Percentiles rank a stretch among this genome's conserved stretches.
Evolutionary conservation across 2,329 filamentous ascomycete species (phyloP).

Genomic region (Lachnum nothofagi): DNA sequence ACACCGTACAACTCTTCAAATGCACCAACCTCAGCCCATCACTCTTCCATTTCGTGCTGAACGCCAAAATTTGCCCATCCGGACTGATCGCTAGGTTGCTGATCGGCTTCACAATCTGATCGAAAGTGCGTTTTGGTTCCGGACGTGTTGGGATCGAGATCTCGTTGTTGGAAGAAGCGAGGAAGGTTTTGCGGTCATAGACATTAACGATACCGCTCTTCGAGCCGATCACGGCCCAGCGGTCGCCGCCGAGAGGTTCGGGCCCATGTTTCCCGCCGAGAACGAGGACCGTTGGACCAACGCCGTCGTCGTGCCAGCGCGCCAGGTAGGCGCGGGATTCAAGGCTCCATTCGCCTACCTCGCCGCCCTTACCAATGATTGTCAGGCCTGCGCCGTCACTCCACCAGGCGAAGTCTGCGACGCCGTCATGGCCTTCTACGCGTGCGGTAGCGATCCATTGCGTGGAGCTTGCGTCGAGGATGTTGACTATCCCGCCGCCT

Average conservation of each 20-base stretch:
- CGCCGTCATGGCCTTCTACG: conserved; percentile 73
- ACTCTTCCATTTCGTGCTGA: conserved; percentile 81
- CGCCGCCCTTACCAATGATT: conserved; percentile 78
- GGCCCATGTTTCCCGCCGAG: conserved; percentile 65
- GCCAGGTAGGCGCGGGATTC: conserved; percentile 63
- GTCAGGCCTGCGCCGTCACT: conserved; percentile 73
- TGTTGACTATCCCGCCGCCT: conserved; percentile 81
- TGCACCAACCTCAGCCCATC: conserved; percentile 85
- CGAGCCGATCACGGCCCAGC: conserved; percentile 85
- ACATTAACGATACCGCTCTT: conserved; percentile 86
- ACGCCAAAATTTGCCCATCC: conserved; percentile 83
- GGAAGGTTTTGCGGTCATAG: conserved; percentile 65
- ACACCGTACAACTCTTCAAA: conserved; percentile 86
- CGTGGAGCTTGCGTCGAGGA: conserved; percentile 71
- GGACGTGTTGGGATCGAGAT: conserved; percentile 60
- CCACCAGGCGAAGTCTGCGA: conserved; percentile 95
- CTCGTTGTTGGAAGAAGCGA: conserved; percentile 35
- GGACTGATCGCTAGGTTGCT: conserved; percentile 76
- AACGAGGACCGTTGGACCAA: conserved; percentile 74
- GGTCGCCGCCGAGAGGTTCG: conserved; percentile 63
- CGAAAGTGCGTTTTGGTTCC: conserved; percentile 66
- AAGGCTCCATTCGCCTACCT: conserved; percentile 84
- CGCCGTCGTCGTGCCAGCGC: conserved; percentile 85
- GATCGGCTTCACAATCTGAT: conserved; percentile 82
- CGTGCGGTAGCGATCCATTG: conserved; percentile 85